Evolutionary conservation across 768 basidiomycete species (phyloP).

Genomic region (Boletellus sp.): DNA sequence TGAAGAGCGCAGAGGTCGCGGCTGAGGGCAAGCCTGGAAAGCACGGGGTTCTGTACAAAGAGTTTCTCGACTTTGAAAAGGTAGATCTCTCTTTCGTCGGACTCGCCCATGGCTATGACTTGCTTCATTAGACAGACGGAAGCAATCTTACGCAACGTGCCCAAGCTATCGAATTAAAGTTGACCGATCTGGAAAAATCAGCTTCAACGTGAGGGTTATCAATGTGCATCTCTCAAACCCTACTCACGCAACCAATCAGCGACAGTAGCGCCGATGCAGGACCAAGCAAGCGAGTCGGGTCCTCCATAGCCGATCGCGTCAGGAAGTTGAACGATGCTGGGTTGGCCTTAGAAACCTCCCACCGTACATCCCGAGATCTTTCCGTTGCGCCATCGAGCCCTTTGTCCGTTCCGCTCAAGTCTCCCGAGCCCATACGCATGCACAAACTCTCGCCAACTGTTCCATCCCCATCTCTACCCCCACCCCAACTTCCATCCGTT

Average conservation of each 20-base stretch:
- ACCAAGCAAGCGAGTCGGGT: conserved; percentile 47
- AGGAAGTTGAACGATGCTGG: conserved; percentile 72
- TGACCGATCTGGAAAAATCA: conserved; percentile 45
- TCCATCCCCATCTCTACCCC: conserved; percentile 28
- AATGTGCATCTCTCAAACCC: background rate
- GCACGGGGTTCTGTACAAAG: conserved; percentile 55
- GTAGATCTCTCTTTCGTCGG: conserved; percentile 38
- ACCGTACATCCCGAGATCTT: conserved; percentile 56
- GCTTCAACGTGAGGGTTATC: conserved; percentile 26
- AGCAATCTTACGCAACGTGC: conserved; percentile 38
- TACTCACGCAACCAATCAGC: conserved; percentile 15
- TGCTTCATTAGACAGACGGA: conserved; percentile 35
- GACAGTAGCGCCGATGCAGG: conserved; percentile 25
- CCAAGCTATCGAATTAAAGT: conserved; percentile 42
- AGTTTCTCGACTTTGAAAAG: conserved; percentile 61
- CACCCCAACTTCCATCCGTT: conserved; percentile 7
- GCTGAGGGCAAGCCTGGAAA: conserved; percentile 46
- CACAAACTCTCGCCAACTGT: conserved; percentile 40
- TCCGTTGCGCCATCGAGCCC: conserved; percentile 35
- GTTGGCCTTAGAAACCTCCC: conserved; percentile 53
- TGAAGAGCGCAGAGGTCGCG: conserved; percentile 57
- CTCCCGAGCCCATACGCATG: conserved; percentile 31
- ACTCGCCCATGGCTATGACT: conserved; percentile 9
- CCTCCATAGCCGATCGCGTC: conserved; percentile 78
- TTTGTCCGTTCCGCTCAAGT: conserved; percentile 22